Evolutionary conservation across 2,329 filamentous ascomycete genomes (phyloP).

Genomic region (Alternaria sp.): DNA sequence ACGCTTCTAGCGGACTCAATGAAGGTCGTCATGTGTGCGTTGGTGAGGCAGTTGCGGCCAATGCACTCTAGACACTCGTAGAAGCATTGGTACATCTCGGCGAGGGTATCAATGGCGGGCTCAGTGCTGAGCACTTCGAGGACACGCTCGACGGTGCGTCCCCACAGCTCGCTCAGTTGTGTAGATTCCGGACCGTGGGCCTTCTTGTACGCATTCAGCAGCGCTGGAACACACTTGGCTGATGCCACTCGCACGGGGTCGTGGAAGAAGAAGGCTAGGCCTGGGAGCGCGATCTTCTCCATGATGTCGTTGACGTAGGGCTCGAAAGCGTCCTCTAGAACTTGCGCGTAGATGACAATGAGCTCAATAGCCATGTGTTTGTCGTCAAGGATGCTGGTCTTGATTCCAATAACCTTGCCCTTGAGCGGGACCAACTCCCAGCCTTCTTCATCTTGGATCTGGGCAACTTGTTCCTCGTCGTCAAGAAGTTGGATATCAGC

Average conservation of each 20-base stretch:
- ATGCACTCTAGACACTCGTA: slow-evolving; percentile 97
- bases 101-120: slow-evolving; percentile 92
- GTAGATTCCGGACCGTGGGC: slow-evolving; percentile 81
- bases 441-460: slow-evolving; percentile 91
- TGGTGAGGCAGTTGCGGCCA: slow-evolving; percentile 80
- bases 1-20: slow-evolving; percentile 85
- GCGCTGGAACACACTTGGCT: slow-evolving; percentile 90
- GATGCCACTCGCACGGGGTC: slow-evolving; percentile 95
- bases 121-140: slow-evolving; percentile 93
- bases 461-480: slow-evolving; percentile 91
- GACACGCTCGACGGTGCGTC: slow-evolving; percentile 83
- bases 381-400: slow-evolving; percentile 94
- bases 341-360: slow-evolving; percentile 94
- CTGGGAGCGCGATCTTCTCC: slow-evolving; percentile 93
- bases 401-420: slow-evolving; percentile 98
- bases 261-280: slow-evolving; percentile 98
- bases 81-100: slow-evolving; percentile 99
- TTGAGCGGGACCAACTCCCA: slow-evolving; percentile 98
- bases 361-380: slow-evolving; percentile 99
- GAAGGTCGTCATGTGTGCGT: slow-evolving; percentile 82
- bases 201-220: slow-evolving; percentile 93
- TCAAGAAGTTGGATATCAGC: slow-evolving; percentile 96
- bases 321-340: slow-evolving; percentile 90
- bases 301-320: slow-evolving; percentile 92
- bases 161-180: slow-evolving; percentile 84